phyloP scores from a whole-genome alignment of 192 early-diverging fungal genomes.

The Spizellomyces punctatus region DNA sequence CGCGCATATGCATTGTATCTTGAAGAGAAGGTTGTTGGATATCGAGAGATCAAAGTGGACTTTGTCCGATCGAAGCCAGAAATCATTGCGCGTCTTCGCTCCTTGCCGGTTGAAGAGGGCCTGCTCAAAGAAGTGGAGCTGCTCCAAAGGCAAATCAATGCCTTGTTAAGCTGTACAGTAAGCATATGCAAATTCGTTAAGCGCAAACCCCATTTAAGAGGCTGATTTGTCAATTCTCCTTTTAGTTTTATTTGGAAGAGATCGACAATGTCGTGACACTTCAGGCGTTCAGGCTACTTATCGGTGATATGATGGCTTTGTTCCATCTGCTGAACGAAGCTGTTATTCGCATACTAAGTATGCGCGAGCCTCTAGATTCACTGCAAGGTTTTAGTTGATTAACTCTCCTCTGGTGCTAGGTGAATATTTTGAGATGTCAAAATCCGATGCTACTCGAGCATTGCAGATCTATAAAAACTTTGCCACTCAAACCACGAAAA shows the following conservation, averaged over 20 bases:
- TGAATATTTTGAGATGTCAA: conserved; percentile 73
- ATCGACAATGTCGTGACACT: conserved; percentile 74
- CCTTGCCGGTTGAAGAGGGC: conserved; percentile 58
- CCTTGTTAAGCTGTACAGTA: conserved; percentile 73
- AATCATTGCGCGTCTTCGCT: conserved; percentile 51
- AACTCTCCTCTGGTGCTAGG: conserved; percentile 19
- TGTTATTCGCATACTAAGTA: conserved; percentile 73
- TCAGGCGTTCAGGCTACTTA: conserved; percentile 68
- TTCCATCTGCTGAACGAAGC: conserved; percentile 81
- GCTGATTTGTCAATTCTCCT: neutral
- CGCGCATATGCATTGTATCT: conserved; percentile 70
- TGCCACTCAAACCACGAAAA: conserved; percentile 69
- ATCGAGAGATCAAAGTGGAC: conserved; percentile 65
- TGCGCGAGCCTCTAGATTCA: conserved; percentile 7
- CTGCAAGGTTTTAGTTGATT: no score
- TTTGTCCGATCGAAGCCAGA: conserved; percentile 61
- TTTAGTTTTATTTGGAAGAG: conserved; percentile 72
- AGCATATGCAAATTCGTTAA: neutral
- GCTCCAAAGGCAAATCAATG: conserved; percentile 70
- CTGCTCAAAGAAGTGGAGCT: conserved; percentile 62
- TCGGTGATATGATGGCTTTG: conserved; percentile 71
- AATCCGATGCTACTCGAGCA: conserved; percentile 61
- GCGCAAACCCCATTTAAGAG: neutral
- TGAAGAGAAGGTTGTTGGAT: conserved; percentile 68
- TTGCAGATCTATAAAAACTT: conserved; percentile 78